phyloP scores from a whole-genome alignment of 495 filamentous ascomycete species.

The Lineolata rhizophorae region DNA sequence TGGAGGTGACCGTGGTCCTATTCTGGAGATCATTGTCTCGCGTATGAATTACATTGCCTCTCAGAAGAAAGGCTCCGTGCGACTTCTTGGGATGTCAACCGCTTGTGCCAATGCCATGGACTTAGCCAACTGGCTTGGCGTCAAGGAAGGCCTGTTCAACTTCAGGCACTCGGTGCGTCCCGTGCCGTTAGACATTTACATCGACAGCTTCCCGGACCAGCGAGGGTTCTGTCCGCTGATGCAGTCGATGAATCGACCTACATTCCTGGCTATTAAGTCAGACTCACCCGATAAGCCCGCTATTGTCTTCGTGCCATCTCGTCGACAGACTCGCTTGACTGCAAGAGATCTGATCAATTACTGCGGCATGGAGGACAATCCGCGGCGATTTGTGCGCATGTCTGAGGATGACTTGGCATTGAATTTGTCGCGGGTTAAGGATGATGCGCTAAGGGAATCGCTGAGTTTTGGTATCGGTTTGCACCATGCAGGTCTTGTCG shows the following conservation, averaged over 20 bases:
- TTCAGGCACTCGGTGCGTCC: constrained; percentile 96
- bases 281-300: constrained; percentile 93
- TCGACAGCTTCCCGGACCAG: constrained; percentile 90
- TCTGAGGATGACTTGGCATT: constrained; percentile 81
- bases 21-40: constrained; percentile 97
- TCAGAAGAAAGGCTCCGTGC: constrained; percentile 67
- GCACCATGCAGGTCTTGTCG: constrained; percentile 91
- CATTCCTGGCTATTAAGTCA: constrained; percentile 85
- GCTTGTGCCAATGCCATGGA: constrained; percentile 92
- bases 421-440: constrained; percentile 68
- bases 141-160: constrained; percentile 93
- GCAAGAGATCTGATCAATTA: constrained; percentile 92
- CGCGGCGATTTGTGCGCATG: constrained; percentile 77
- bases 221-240: constrained; percentile 93
- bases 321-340: constrained; percentile 82
- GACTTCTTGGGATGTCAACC: constrained; percentile 93
- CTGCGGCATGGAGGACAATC: constrained; percentile 97
- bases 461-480: constrained; percentile 91
- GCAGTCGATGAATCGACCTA: constrained; percentile 97
- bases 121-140: constrained; percentile 88
- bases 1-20: constrained; percentile 85
- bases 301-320: constrained; percentile 94
- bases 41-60: constrained; percentile 99
- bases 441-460: constrained; percentile 75
- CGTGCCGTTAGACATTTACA: constrained; percentile 85